Evolutionary conservation across 805 yeast species (phyloP).

Genomic region (Lipomyces kockii): DNA sequence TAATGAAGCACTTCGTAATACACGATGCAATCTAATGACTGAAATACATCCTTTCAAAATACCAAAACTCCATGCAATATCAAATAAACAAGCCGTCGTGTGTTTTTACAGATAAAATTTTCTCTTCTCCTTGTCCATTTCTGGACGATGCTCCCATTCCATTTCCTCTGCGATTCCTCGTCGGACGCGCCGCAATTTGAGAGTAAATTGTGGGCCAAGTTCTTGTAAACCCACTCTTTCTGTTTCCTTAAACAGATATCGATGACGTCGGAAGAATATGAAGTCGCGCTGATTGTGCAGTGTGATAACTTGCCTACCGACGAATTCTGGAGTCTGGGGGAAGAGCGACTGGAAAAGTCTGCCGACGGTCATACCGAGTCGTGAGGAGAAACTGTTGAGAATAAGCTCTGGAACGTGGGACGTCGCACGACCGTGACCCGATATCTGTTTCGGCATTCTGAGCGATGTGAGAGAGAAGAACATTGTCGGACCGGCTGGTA

Average conservation of each 20-base stretch:
- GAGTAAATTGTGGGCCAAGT: conserved; percentile 94
- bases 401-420: conserved; percentile 90
- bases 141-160: conserved; percentile 96
- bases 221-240: conserved; percentile 95
- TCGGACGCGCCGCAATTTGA: conserved; percentile 85
- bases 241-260: conserved; percentile 86
- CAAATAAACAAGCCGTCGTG: not conserved
- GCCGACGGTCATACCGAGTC: conserved; percentile 93
- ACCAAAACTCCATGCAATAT: conserved; percentile 2
- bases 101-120: conserved; percentile 72
- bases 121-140: conserved; percentile 95
- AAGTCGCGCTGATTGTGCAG: conserved; percentile 95
- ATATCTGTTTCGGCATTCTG: conserved; percentile 71
- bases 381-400: conserved; percentile 87
- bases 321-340: conserved; percentile 91
- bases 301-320: conserved; percentile 95
- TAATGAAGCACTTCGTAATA: not conserved
- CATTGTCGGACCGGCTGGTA: conserved; percentile 95
- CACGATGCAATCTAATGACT: not conserved
- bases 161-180: conserved; percentile 89
- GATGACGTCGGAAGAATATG: conserved; percentile 92
- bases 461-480: conserved; percentile 84
- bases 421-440: conserved; percentile 90
- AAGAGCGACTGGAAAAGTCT: conserved; percentile 87
- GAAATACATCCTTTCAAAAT: not conserved